These are phyloP conservation scores for Talaromyces adpressus DNA, from an alignment of 495 filamentous ascomycete genomes.

Conservation along the genomic window DNA sequence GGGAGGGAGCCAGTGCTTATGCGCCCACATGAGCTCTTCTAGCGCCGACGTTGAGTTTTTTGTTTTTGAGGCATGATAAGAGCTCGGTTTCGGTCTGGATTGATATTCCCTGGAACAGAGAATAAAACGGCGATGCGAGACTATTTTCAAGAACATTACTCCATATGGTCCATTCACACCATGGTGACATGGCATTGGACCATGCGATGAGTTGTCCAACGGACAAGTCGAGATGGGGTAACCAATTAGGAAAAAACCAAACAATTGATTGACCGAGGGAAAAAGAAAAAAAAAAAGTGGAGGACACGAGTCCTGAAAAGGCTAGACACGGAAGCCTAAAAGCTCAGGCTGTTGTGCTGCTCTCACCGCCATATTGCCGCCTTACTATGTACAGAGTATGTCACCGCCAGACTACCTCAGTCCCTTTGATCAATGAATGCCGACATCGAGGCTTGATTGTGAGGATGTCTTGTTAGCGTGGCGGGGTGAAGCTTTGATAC, in stretches of 20 bases:
- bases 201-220: not conserved
- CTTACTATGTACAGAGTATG: too few species aligned
- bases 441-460: not conserved
- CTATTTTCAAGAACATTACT: not conserved
- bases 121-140: not conserved
- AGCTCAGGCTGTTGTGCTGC: not conserved
- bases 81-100: not conserved
- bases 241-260: conserved; percentile 6
- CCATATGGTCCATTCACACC: not conserved
- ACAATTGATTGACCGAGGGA: not conserved
- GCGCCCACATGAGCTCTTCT: not conserved
- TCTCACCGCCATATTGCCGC: not conserved
- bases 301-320: not conserved
- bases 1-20: not conserved
- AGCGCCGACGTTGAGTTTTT: not conserved
- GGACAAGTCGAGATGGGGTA: too few species aligned
- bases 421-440: not conserved
- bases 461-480: not conserved
- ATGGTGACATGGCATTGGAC: not conserved
- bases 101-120: not conserved
- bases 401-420: not conserved
- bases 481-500: not conserved
- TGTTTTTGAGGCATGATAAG: not conserved
- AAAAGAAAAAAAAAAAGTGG: not conserved
- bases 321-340: not conserved